These are phyloP conservation scores for Sugiyamaella marilandica DNA, from an alignment of 805 yeast species.

Conservation along the genomic window DNA sequence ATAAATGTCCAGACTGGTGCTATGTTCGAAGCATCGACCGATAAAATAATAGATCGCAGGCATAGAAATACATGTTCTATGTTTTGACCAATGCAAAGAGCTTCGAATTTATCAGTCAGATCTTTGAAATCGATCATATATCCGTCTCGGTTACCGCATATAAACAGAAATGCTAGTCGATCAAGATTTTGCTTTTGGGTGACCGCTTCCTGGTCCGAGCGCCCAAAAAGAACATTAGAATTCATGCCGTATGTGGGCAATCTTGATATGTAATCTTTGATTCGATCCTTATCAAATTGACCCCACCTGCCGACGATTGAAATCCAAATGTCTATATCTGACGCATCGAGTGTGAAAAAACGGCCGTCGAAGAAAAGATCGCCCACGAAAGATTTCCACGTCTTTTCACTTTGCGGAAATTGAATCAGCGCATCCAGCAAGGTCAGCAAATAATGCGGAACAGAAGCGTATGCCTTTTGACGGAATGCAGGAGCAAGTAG, in stretches of 20 bases:
- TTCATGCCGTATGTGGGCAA: slow-evolving; percentile 46
- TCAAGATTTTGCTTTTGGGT: slow-evolving; percentile 49
- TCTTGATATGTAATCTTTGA: slow-evolving; percentile 43
- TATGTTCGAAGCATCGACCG: slow-evolving; percentile 59
- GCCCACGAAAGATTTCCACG: slow-evolving; percentile 59
- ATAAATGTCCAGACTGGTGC: slow-evolving; percentile 65
- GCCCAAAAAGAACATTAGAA: slow-evolving; percentile 61
- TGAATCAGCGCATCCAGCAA: slow-evolving; percentile 7
- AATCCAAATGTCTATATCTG: slow-evolving; percentile 43
- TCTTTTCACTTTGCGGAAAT: slow-evolving; percentile 39
- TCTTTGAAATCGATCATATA: slow-evolving; percentile 46
- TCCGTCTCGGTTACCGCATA: slow-evolving; percentile 58
- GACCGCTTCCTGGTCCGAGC: slow-evolving; percentile 66
- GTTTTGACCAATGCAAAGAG: slow-evolving; percentile 32
- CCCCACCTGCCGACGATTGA: slow-evolving; percentile 60
- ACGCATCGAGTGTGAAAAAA: slow-evolving; percentile 44
- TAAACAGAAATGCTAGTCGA: slow-evolving; percentile 58
- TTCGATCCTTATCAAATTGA: slow-evolving; percentile 53
- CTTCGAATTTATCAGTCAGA: slow-evolving; percentile 46
- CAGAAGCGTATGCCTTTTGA: slow-evolving; percentile 29
- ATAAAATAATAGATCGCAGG: slow-evolving; percentile 60
- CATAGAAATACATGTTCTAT: slow-evolving; percentile 47
- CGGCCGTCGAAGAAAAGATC: slow-evolving; percentile 61
- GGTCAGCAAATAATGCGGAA: slow-evolving; percentile 8
- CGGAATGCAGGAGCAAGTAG: slow-evolving; percentile 51